These are phyloP conservation scores for Avena atlantica DNA, from an alignment of 176 grass and related monocot species.

Conservation along the genomic window DNA sequence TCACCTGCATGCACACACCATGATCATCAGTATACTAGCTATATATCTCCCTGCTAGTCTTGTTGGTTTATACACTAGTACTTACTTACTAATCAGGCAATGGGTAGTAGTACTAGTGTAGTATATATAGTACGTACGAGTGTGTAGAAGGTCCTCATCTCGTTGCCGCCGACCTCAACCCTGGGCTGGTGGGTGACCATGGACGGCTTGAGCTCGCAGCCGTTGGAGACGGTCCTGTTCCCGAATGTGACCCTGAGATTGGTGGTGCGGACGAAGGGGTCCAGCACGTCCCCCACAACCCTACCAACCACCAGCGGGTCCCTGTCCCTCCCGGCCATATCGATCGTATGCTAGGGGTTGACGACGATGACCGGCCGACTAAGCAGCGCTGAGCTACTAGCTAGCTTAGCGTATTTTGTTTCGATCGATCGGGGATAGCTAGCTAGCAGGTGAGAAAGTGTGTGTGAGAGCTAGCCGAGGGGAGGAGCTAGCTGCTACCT, in stretches of 20 bases:
- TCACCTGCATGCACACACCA: constrained; percentile 47
- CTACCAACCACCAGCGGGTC: constrained; percentile 80
- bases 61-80: too few species aligned
- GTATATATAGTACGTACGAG: constrained; percentile 51
- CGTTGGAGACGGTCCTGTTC: constrained; percentile 55
- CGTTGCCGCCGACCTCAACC: constrained; percentile 75
- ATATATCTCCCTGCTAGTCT: too few species aligned
- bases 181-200: constrained; percentile 71
- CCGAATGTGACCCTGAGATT: constrained; percentile 57
- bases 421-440: neutral
- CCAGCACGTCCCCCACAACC: constrained; percentile 88
- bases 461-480: neutral
- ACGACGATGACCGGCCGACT: neutral
- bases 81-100: too few species aligned
- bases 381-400: neutral
- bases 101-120: too few species aligned
- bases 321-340: constrained; percentile 59
- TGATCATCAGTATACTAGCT: neutral
- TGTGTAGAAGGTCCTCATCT: constrained; percentile 87
- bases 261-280: constrained; percentile 66
- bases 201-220: constrained; percentile 87
- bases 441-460: neutral
- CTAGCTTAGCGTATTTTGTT: neutral
- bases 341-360: neutral
- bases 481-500: neutral